Evolutionary conservation across 768 basidiomycete genomes (phyloP).

Genomic region (Daedaleopsis sinensis): DNA sequence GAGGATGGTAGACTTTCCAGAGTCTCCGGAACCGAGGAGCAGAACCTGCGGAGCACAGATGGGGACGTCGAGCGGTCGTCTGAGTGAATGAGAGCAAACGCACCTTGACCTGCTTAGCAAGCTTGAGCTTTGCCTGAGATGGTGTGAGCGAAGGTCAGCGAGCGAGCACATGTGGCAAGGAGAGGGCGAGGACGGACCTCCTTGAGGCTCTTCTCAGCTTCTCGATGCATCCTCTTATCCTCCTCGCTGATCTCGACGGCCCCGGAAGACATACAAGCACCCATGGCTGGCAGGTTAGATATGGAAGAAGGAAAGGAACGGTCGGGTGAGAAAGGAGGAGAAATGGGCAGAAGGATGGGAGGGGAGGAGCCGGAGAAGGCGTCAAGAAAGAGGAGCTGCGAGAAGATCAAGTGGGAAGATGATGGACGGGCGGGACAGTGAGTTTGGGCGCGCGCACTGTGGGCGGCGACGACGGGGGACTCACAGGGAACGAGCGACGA

Average conservation of each 20-base stretch:
- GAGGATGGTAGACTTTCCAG: conserved; percentile 90
- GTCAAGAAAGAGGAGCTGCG: conserved; percentile 8
- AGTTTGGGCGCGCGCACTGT: background rate
- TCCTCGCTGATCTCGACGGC: conserved; percentile 66
- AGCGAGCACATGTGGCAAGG: conserved; percentile 8
- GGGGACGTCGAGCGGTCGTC: conserved; percentile 61
- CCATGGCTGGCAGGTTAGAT: conserved; percentile 45
- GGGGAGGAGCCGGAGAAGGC: conserved; percentile 12
- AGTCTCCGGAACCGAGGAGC: conserved; percentile 90
- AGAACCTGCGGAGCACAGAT: conserved; percentile 56
- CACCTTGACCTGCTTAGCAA: conserved; percentile 80
- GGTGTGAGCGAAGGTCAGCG: background rate
- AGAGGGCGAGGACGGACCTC: conserved; percentile 51
- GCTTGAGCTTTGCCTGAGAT: conserved; percentile 68
- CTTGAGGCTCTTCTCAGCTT: conserved; percentile 77
- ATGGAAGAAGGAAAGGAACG: conserved; percentile 12
- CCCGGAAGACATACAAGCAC: conserved; percentile 74
- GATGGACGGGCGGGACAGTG: conserved; percentile 7
- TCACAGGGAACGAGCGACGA: background rate
- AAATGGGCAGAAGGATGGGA: conserved; percentile 3
- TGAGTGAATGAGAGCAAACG: conserved; percentile 14
- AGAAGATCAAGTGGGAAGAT: conserved; percentile 16
- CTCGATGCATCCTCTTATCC: conserved; percentile 64
- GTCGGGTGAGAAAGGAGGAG: conserved; percentile 10
- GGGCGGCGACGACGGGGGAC: background rate